Evolutionary conservation across 129 eudicot species (phyloP).

Genomic region (Lactuca sativa): DNA sequence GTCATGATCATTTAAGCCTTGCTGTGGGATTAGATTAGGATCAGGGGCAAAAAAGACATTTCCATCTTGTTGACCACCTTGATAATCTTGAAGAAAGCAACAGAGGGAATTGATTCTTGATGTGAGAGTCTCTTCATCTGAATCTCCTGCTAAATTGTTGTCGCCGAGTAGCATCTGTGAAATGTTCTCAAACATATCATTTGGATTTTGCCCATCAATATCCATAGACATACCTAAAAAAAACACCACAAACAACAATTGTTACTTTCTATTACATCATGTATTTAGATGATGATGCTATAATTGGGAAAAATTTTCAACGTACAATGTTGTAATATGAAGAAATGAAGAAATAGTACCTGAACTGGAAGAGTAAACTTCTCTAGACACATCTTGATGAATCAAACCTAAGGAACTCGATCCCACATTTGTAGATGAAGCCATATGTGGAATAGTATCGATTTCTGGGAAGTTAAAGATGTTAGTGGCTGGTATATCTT

Average conservation of each 20-base stretch:
- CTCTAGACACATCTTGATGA: constrained; percentile 29
- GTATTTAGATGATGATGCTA: too few species aligned
- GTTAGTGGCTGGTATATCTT: constrained; percentile 33
- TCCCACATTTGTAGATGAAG: constrained; percentile 21
- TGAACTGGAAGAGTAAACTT: constrained; percentile 32
- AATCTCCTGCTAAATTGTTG: constrained; percentile 38
- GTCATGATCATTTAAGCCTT: neutral
- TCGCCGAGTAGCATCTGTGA: constrained; percentile 56
- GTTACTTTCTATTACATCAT: neutral
- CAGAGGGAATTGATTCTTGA: constrained; percentile 72
- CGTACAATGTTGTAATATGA: neutral
- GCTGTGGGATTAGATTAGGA: neutral
- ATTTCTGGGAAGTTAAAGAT: constrained; percentile 31
- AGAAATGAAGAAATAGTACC: constrained; percentile 16
- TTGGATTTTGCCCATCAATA: constrained; percentile 35
- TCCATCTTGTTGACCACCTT: constrained; percentile 32
- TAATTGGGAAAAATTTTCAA: too few species aligned
- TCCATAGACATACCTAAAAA: constrained; percentile 33
- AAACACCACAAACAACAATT: constrained; percentile 9
- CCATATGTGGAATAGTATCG: constrained; percentile 33
- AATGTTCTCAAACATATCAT: constrained; percentile 45
- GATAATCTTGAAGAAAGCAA: constrained; percentile 67
- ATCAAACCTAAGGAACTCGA: constrained; percentile 26
- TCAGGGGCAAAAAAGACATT: constrained; percentile 21
- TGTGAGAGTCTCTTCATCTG: constrained; percentile 75